Percentiles rank a stretch among this genome's conserved stretches.
Conservation (phyloP, 192 early-diverging fungal genomes). For the Chytriomyces sp. region DNA sequence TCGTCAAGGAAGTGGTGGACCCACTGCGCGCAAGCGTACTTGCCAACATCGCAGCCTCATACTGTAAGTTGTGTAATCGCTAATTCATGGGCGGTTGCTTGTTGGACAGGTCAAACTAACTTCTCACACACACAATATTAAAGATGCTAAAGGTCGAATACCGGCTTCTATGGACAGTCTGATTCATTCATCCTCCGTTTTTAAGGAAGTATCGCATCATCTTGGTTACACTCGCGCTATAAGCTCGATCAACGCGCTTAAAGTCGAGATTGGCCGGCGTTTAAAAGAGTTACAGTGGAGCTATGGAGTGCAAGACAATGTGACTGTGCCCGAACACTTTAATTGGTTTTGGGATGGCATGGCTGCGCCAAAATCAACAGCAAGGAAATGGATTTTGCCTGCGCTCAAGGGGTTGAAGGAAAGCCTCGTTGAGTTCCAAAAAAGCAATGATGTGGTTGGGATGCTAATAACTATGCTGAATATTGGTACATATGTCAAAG, state of each 20-base stretch:
- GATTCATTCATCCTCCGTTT: slow-evolving; percentile 37
- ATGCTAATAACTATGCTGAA: slow-evolving; percentile 19
- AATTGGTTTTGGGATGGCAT: slow-evolving; percentile 35
- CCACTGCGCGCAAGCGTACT: slow-evolving; percentile 9
- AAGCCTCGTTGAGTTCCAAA: slow-evolving; percentile 11
- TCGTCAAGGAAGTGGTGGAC: not conserved
- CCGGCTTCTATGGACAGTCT: slow-evolving; percentile 42
- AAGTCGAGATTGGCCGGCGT: slow-evolving; percentile 41
- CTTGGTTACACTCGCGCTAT: slow-evolving; percentile 30
- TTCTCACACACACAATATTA: not conserved
- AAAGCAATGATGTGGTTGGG: slow-evolving; percentile 21
- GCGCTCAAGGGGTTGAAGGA: slow-evolving; percentile 29
- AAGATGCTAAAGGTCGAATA: slow-evolving; percentile 46
- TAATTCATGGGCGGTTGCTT: not conserved
- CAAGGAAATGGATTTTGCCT: slow-evolving; percentile 35
- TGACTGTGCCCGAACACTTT: slow-evolving; percentile 42
- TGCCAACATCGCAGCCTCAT: slow-evolving; percentile 15
- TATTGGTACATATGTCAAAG: slow-evolving; percentile 6
- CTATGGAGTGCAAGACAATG: slow-evolving; percentile 44
- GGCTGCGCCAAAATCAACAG: slow-evolving; percentile 29
- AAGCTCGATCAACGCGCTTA: slow-evolving; percentile 35
- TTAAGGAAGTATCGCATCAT: slow-evolving; percentile 29
- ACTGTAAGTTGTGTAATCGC: slow-evolving; percentile 23
- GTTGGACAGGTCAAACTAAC: too few species aligned
- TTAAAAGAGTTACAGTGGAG: slow-evolving; percentile 51